Percentiles rank a stretch among this genome's conserved stretches.
Evolutionary conservation across 352 stramenopile genomes (phyloP).

Genomic region (Albugo laibachii): DNA sequence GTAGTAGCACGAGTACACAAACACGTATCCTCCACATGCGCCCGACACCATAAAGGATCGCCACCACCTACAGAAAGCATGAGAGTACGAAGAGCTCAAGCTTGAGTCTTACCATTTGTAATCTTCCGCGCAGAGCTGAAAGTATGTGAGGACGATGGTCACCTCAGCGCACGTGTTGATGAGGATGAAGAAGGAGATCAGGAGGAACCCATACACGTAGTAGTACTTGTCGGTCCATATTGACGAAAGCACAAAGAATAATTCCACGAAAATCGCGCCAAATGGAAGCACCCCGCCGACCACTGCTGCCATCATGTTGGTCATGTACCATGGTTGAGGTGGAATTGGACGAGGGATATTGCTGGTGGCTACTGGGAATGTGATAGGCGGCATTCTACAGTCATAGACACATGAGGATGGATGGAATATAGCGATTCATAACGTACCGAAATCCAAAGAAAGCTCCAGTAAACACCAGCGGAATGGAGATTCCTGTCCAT

Average conservation of each 20-base stretch:
- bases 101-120: slow-evolving; percentile 92
- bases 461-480: slow-evolving; percentile 95
- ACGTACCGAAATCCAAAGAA: slow-evolving; percentile 96
- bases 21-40: slow-evolving; percentile 94
- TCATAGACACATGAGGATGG: neutral
- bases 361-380: slow-evolving; percentile 93
- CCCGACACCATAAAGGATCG: slow-evolving; percentile 94
- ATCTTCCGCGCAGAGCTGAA: slow-evolving; percentile 98
- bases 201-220: slow-evolving; percentile 99
- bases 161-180: slow-evolving; percentile 98
- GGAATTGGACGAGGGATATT: slow-evolving; percentile 97
- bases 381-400: slow-evolving; percentile 58
- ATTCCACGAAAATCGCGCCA: slow-evolving; percentile 98
- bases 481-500: slow-evolving; percentile 98
- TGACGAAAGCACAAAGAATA: slow-evolving; percentile 98
- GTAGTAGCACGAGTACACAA: slow-evolving; percentile 98
- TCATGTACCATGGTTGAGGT: slow-evolving; percentile 98
- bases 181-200: slow-evolving; percentile 97
- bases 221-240: slow-evolving; percentile 99
- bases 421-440: neutral
- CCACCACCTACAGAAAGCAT: slow-evolving; percentile 81
- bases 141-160: slow-evolving; percentile 99
- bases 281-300: slow-evolving; percentile 98
- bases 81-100: neutral
- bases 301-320: slow-evolving; percentile 78